Percentiles rank a stretch among this genome's conserved stretches.
phyloP scores from a whole-genome alignment of 1,284 basidiomycete species.

The Tilletiopsis washingtonensis region DNA sequence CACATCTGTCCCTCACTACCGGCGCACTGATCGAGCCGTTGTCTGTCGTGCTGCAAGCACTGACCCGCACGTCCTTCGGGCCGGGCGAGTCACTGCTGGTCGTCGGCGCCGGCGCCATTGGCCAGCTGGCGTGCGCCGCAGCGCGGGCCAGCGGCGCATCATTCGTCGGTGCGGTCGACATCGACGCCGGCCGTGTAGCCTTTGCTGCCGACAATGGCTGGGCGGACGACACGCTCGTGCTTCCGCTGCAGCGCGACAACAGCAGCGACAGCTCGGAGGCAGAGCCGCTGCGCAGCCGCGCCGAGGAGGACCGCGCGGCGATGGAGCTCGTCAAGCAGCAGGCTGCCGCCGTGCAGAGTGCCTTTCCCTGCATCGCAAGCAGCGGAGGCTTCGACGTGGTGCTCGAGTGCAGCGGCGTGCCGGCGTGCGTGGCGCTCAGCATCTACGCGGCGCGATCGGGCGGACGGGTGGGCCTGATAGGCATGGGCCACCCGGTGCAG shows the following conservation, averaged over 20 bases:
- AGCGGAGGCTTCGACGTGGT: slow-evolving; percentile 71
- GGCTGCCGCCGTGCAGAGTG: neutral
- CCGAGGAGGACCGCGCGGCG: neutral
- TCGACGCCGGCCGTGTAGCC: slow-evolving; percentile 18
- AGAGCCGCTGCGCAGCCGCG: neutral
- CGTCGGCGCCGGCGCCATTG: slow-evolving; percentile 84
- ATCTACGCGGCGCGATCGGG: slow-evolving; percentile 62
- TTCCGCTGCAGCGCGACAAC: slow-evolving; percentile 54
- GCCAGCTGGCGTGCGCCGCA: slow-evolving; percentile 65
- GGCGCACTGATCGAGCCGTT: slow-evolving; percentile 86
- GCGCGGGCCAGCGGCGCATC: slow-evolving; percentile 37
- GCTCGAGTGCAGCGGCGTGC: slow-evolving; percentile 90
- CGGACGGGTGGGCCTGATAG: slow-evolving; percentile 82
- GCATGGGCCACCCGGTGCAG: slow-evolving; percentile 71
- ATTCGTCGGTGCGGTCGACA: slow-evolving; percentile 29
- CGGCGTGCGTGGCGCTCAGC: slow-evolving; percentile 51
- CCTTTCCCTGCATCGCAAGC: neutral
- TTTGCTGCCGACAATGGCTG: slow-evolving; percentile 53
- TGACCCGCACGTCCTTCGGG: slow-evolving; percentile 60
- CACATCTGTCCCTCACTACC: slow-evolving; percentile 64
- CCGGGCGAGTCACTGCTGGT: slow-evolving; percentile 68
- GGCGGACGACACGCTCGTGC: slow-evolving; percentile 63
- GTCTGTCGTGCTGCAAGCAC: slow-evolving; percentile 77
- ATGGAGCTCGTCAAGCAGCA: neutral
- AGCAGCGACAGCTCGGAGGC: slow-evolving; percentile 52